phyloP scores from a whole-genome alignment of 1,284 basidiomycete species.

The Puccinia hordei region DNA sequence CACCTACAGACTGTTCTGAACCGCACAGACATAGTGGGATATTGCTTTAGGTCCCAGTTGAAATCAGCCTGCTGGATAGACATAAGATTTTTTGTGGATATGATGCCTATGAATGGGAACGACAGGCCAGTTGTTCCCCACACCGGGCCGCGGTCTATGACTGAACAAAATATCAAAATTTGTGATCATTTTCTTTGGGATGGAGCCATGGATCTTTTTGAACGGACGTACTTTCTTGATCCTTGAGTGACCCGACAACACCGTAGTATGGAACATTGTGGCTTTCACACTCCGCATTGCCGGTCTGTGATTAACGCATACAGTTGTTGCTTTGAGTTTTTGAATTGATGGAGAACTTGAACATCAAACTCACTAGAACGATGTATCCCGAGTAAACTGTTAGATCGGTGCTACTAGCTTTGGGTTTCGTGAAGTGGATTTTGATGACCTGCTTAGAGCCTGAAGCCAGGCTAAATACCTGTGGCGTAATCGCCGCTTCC shows the following conservation, averaged over 20 bases:
- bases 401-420: background rate
- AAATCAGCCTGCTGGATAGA: background rate
- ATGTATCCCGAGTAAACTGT: slow-evolving; percentile 50
- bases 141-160: background rate
- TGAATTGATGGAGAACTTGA: background rate
- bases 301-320: slow-evolving; percentile 7
- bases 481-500: slow-evolving; percentile 10
- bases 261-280: slow-evolving; percentile 48
- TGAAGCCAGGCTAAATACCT: slow-evolving; percentile 9
- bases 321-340: background rate
- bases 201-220: background rate
- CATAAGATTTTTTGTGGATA: no score
- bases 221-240: slow-evolving; percentile 23
- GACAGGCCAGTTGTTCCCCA: background rate
- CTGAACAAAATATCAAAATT: background rate
- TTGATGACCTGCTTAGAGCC: slow-evolving; percentile 11
- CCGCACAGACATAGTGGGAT: background rate
- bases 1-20: slow-evolving; percentile 9
- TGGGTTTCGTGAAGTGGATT: slow-evolving; percentile 27
- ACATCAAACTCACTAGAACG: slow-evolving; percentile 14
- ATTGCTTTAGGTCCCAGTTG: background rate
- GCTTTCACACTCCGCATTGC: slow-evolving; percentile 38
- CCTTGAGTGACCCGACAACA: slow-evolving; percentile 42
- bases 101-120: background rate
- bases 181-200: background rate